A percentile compares a stretch with the other conserved stretches of the same genome.
Conservation (phyloP, 345 rosid genomes). For the Eucalyptus coolabah region DNA sequence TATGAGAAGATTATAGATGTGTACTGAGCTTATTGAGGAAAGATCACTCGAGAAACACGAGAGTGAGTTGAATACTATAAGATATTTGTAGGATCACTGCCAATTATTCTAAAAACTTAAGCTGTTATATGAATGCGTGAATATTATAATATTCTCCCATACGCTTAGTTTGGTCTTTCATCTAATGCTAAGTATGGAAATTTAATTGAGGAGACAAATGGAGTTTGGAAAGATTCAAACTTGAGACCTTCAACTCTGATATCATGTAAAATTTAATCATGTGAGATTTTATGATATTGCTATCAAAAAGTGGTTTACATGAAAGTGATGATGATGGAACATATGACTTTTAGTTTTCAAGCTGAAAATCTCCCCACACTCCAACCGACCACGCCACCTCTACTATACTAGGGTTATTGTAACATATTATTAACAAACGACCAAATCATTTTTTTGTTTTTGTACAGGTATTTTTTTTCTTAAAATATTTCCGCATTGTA, state of each 20-base stretch:
- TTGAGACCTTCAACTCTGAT: too few species aligned
- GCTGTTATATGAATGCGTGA: too few species aligned
- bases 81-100: too few species aligned
- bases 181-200: too few species aligned
- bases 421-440: conserved; percentile 14
- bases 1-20: background rate
- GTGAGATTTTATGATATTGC: too few species aligned
- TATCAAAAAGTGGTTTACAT: background rate
- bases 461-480: background rate
- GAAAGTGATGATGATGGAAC: background rate
- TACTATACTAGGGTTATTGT: background rate
- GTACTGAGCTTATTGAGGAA: background rate
- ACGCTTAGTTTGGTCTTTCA: too few species aligned
- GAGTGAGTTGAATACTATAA: background rate
- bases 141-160: too few species aligned
- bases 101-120: too few species aligned
- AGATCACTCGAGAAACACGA: background rate
- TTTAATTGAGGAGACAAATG: too few species aligned
- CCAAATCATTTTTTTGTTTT: background rate
- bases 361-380: background rate
- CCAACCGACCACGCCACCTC: background rate
- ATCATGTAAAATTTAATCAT: too few species aligned
- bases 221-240: too few species aligned
- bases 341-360: background rate
- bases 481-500: background rate